A percentile compares a stretch with the other conserved stretches of the same genome.
These are phyloP conservation scores for Wallacemonas sp. DNA, from an alignment of 208 protist genomes.

Conservation along the genomic window DNA sequence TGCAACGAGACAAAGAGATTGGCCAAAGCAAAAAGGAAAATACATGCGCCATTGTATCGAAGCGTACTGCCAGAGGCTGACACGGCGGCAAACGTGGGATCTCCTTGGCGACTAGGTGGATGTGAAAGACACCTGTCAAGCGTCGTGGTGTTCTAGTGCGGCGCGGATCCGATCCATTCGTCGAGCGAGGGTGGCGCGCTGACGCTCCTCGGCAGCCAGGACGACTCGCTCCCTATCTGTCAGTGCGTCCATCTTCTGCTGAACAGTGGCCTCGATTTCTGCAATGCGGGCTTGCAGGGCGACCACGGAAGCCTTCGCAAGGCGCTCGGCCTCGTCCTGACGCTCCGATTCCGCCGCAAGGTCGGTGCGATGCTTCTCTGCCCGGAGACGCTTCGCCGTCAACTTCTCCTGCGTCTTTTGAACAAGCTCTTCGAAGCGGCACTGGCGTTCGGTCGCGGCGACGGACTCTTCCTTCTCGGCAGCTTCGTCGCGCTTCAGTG, in stretches of 20 bases:
- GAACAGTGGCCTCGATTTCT: constrained; percentile 11
- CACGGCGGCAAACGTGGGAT: too few relatives aligned
- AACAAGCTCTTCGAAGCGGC: neutral
- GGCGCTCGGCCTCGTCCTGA: constrained; percentile 9
- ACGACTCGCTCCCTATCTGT: constrained; percentile 23
- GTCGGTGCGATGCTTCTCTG: constrained; percentile 11
- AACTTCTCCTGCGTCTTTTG: neutral
- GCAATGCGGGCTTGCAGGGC: constrained; percentile 18
- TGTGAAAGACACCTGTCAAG: too few relatives aligned
- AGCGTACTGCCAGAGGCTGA: too few relatives aligned
- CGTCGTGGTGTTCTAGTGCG: too few relatives aligned
- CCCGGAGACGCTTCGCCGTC: neutral
- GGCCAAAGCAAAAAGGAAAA: constrained; percentile 17
- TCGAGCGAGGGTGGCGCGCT: neutral
- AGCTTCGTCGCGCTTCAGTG: constrained; percentile 12
- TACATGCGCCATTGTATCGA: neutral
- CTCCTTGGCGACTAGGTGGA: too few relatives aligned
- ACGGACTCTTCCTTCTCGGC: neutral
- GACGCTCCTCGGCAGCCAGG: constrained; percentile 14
- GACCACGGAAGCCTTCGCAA: constrained; percentile 5
- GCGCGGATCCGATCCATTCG: neutral
- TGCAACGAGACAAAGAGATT: neutral
- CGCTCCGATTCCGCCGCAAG: constrained; percentile 17
- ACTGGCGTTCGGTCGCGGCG: neutral
- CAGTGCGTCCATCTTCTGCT: constrained; percentile 10